Evolutionary conservation across 106 monocot species (phyloP), one percentile per base, ranked within the genome.

Genomic region (Triglochin maritima): DNA sequence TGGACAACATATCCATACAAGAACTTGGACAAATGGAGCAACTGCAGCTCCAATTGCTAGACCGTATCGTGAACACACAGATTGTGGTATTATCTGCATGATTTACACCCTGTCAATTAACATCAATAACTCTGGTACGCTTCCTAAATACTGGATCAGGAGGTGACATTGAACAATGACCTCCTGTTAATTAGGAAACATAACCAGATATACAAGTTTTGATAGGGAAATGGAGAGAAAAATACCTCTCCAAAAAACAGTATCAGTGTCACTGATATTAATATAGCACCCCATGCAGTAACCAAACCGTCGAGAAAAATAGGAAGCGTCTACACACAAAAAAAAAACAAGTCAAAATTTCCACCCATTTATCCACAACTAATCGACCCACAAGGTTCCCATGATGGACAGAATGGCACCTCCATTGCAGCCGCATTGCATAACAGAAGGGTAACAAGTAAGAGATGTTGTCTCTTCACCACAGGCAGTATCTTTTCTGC

Each of bases 351-450:
- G 41, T 66, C 60, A 46, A 63, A 46, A 29, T 72, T 46, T 50
- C 3, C 7, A 47, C 29, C 1, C 1, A 29, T 29, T 29, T 29
- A 29, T 29, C 29, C 29, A 29, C 29, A 29, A 29, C 29, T 29
- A 29, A 29, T 29, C 29, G 1, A 29, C 1, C 29, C 29, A 29
- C 29, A 29, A 29, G 29, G 29, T 29, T 29, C 29, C 29, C 29
- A 29, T 29, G 29, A 29, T 29, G 29, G 29, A 29, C 29, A 29
- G 29, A 29, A 29, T 29, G 29, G 16, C 78, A 96, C 96, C 91
- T 96, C 96, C 96, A 96, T 96, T 42, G 91, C 85, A 46, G 82
- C 86, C 59, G 96, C 96, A 82, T 96, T 96, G 77, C 86, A 96
- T 46, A 91, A 81, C 10, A 96, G 85, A 77, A 96, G 91, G 67